Evolutionary conservation across 208 protist genomes (phyloP).

Genomic region (Leptomonas seymouri): DNA sequence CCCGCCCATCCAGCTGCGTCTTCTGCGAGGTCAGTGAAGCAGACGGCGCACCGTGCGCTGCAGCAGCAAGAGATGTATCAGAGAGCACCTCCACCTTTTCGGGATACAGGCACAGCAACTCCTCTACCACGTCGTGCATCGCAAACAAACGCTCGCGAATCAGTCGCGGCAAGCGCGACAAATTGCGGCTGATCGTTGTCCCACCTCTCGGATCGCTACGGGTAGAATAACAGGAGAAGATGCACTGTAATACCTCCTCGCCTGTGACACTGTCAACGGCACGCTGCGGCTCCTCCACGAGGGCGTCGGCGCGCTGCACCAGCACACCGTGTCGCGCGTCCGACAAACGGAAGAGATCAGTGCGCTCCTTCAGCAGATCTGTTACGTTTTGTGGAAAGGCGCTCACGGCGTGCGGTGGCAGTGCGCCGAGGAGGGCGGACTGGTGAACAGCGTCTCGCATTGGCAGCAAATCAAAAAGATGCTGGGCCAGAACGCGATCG

Average conservation of each 20-base stretch:
- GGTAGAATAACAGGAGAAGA: conserved; percentile 66
- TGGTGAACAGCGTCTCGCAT: conserved; percentile 30
- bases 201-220: conserved; percentile 54
- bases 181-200: conserved; percentile 60
- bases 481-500: conserved; percentile 67
- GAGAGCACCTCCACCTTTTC: conserved; percentile 76
- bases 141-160: conserved; percentile 47
- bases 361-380: conserved; percentile 21
- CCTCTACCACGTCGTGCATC: conserved; percentile 57
- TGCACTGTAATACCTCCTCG: conserved; percentile 73
- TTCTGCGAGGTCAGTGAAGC: neutral
- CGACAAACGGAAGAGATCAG: conserved; percentile 28
- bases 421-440: conserved; percentile 32
- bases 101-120: conserved; percentile 60
- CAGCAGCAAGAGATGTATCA: too few relatives aligned
- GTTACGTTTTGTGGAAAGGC: conserved; percentile 34
- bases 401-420: conserved; percentile 29
- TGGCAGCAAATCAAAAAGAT: conserved; percentile 78
- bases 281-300: conserved; percentile 6
- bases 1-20: conserved; percentile 10
- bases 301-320: conserved; percentile 77
- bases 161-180: conserved; percentile 41
- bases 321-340: conserved; percentile 42
- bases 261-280: conserved; percentile 36
- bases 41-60: too few relatives aligned